These are phyloP conservation scores for Phoma herbarum DNA, from an alignment of 2,329 filamentous ascomycete species.

Conservation along the genomic window DNA sequence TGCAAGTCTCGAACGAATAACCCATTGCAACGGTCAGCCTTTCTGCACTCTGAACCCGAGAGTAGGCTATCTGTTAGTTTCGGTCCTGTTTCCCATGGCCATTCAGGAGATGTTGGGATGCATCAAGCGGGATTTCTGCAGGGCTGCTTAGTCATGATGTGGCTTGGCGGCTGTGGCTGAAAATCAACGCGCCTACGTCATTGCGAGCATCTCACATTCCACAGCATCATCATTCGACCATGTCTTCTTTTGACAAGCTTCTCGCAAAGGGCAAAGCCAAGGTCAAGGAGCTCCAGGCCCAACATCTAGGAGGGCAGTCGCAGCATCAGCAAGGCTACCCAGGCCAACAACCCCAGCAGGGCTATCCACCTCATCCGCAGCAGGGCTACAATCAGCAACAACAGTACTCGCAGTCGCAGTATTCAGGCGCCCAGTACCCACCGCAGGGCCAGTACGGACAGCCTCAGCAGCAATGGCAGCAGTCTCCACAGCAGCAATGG, in stretches of 20 bases:
- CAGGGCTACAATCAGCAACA: conserved; percentile 29
- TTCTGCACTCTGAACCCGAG: too few relatives aligned
- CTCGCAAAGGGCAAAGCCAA: conserved; percentile 51
- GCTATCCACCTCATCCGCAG: conserved; percentile 29
- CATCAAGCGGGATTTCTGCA: not conserved
- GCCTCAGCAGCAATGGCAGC: conserved; percentile 30
- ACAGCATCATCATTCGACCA: conserved; percentile 20
- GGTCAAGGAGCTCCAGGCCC: conserved; percentile 43
- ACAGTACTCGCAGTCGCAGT: conserved; percentile 27
- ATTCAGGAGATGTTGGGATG: not conserved
- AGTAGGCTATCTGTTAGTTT: too few relatives aligned
- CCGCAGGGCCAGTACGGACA: conserved; percentile 28
- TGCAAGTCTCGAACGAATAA: not conserved
- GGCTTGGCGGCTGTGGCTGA: conserved; percentile 14
- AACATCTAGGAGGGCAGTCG: conserved; percentile 31
- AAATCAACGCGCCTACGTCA: conserved; percentile 13
- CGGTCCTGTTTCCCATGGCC: too few relatives aligned
- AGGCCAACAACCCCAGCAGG: conserved; percentile 29
- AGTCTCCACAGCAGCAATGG: conserved; percentile 32
- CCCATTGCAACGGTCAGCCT: not conserved
- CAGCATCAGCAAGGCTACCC: conserved; percentile 37
- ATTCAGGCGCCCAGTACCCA: conserved; percentile 33
- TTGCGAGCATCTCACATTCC: conserved; percentile 9
- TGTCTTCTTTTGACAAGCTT: conserved; percentile 47
- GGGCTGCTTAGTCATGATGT: conserved; percentile 16